Conservation (phyloP, 2,329 filamentous ascomycete species). For the Neonectria coccinea region DNA sequence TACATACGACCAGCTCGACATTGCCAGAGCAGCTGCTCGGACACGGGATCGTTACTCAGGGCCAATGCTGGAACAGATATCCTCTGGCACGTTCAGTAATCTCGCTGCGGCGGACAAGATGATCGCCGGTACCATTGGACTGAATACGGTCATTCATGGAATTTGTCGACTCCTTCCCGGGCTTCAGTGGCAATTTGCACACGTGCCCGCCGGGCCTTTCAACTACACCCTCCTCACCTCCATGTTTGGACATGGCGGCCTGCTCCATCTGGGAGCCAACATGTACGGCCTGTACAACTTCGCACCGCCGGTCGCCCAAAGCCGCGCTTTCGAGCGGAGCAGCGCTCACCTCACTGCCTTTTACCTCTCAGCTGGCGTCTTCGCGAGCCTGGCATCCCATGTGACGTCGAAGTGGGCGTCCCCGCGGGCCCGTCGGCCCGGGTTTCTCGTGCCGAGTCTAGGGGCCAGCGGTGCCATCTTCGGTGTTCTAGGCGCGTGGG, state of each 20-base stretch:
- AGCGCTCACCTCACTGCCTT: slow-evolving; percentile 14
- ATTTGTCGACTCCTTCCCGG: background rate
- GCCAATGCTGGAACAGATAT: background rate
- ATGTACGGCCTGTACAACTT: slow-evolving; percentile 18
- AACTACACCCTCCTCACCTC: slow-evolving; percentile 2
- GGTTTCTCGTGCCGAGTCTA: background rate
- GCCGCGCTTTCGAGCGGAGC: background rate
- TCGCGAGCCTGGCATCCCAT: slow-evolving; percentile 7
- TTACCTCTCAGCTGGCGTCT: slow-evolving; percentile 11
- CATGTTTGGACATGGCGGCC: slow-evolving; percentile 11
- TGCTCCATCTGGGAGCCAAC: slow-evolving; percentile 12
- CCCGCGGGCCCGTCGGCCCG: background rate
- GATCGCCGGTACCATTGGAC: slow-evolving; percentile 7
- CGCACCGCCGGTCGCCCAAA: slow-evolving; percentile 3
- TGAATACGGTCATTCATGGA: slow-evolving; percentile 6
- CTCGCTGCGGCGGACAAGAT: slow-evolving; percentile 10
- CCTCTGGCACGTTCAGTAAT: background rate
- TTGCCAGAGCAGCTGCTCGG: background rate
- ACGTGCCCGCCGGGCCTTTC: background rate
- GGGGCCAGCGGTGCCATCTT: slow-evolving; percentile 15
- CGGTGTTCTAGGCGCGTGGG: slow-evolving; percentile 7
- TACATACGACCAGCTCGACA: background rate
- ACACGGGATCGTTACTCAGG: background rate
- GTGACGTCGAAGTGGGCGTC: slow-evolving; percentile 7
- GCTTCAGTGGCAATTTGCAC: background rate